Evolutionary conservation across 805 yeast species (phyloP), one percentile per base, ranked within the genome.

Genomic region (Kurtzmaniella cleridarum): DNA sequence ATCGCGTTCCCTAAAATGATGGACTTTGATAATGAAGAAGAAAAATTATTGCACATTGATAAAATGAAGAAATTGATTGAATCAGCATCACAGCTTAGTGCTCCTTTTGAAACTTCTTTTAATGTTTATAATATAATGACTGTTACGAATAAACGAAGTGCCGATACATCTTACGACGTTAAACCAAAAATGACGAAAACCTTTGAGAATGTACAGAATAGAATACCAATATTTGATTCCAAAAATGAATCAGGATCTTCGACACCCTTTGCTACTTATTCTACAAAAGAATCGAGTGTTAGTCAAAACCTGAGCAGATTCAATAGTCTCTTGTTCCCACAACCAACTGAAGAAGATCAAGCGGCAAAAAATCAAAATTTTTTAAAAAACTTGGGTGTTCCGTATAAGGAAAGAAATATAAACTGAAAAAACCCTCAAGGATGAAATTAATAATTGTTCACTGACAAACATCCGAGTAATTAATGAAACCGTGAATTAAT

Each of bases 1-100:
- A 36, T 47, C 27, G 43, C 44, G 35, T 48, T 50, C 35, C 53
- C 54, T 6, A 34, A 40, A 16, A 51, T 50, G 54, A 36, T 50
- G 34, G 41, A 27, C n/a, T 38, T 44, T 18, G 44, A 43, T 14
- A 36, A 35, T n/a, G 46, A 35, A 11, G 34, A 31, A 11, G 42
- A 42, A 24, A 32, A 34, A 9, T 14, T 33, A 11, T 27, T 36
- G 16, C 42, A 43, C 35, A 27, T 33, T 32, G 38, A 40, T 32
- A 46, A 39, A 14, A 27, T 42, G 24, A 27, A 41, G 33, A 35
- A 35, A 11, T 26, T 48, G 3, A 30, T 52, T 13, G 41, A 37
- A 10, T 31, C 32, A 9, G 44, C 42, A 2, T 34, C 48, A 15
- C 26, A 14, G n/a, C 30, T 38, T 12, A 41, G 48, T 2, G 36